phyloP scores from a whole-genome alignment of 495 filamentous ascomycete genomes.

The Friedmanniomyces endolithicus region DNA sequence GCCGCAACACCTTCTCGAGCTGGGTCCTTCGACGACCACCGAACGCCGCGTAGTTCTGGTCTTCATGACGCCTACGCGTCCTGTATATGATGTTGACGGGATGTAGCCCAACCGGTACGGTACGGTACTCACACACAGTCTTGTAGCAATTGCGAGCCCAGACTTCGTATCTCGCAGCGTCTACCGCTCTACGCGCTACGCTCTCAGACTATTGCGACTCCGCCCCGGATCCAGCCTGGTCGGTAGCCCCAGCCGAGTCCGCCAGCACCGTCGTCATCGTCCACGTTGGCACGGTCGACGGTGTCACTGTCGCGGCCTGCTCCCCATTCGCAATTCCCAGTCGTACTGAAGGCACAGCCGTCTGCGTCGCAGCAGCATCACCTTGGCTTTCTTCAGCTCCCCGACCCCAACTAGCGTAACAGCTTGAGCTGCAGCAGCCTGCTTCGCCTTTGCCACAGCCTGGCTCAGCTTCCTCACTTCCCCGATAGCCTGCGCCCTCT shows the following conservation, averaged over 20 bases:
- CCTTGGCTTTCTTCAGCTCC: background rate
- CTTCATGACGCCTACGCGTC: too few species aligned
- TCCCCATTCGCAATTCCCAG: background rate
- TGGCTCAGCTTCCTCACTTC: slow-evolving; percentile 4
- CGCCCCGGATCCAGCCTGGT: background rate
- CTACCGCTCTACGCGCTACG: too few species aligned
- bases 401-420: background rate
- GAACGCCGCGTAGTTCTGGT: too few species aligned
- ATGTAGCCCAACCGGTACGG: too few species aligned
- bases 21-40: too few species aligned
- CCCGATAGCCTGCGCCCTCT: slow-evolving; percentile 2
- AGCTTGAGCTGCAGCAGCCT: background rate
- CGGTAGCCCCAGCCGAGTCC: background rate
- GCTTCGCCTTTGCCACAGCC: slow-evolving; percentile 4
- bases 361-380: background rate
- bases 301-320: background rate
- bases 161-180: too few species aligned
- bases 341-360: background rate
- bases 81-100: too few species aligned
- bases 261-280: background rate
- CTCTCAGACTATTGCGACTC: background rate
- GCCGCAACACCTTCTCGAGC: too few species aligned
- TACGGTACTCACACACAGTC: too few species aligned
- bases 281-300: background rate
- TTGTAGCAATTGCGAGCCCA: too few species aligned